Evolutionary conservation across 257 asterid species (phyloP), one percentile per base, ranked within the genome.

Genomic region (Nicotiana benthamiana): DNA sequence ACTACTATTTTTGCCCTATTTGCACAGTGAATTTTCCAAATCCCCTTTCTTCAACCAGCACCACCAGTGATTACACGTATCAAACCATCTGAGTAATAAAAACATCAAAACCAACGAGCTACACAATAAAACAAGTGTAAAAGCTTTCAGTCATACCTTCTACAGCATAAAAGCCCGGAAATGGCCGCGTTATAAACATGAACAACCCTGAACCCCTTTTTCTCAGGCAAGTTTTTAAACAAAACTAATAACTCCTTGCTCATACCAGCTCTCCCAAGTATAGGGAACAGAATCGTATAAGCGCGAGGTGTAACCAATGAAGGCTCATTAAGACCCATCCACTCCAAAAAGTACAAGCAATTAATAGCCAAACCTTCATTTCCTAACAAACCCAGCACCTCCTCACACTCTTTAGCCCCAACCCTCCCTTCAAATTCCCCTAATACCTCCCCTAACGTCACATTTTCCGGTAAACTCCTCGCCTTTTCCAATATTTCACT

Each of bases 261-360:
- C 87, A 88, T 87, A 70, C 94, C 91, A 13, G 92, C 93, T 81
- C 83, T 85, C 81, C 99, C 99, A 79, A 96, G 83, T 20, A 82
- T 62, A 0, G 95, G 92, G 56, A 94, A 96, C 86, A 94, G 48
- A 86, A 91, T 83, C 0, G 95, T 87, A 84, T 91, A 94, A 1
- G 94, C 89, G 83, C 90, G 85, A 2, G 98, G 97, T 15, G 97
- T 84, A 28, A 92, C 92, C 90, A 94, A 80, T 78, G 88, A 85
- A 54, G 90, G 94, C 85, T 92, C 98, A 18, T 81, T 90, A 89
- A 89, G 80, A 26, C 98, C 90, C 96, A 94, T 94, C 99, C 99
- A 96, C 84, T 96, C 98, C 28, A 89, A 94, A 57, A 96, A 92
- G 72, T 96, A 90, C 94, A 94, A 75, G 86, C 97, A 90, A 15